Evolutionary conservation across 495 filamentous ascomycete genomes (phyloP), one percentile per base, ranked within the genome.

Genomic region (Echria macrotheca): DNA sequence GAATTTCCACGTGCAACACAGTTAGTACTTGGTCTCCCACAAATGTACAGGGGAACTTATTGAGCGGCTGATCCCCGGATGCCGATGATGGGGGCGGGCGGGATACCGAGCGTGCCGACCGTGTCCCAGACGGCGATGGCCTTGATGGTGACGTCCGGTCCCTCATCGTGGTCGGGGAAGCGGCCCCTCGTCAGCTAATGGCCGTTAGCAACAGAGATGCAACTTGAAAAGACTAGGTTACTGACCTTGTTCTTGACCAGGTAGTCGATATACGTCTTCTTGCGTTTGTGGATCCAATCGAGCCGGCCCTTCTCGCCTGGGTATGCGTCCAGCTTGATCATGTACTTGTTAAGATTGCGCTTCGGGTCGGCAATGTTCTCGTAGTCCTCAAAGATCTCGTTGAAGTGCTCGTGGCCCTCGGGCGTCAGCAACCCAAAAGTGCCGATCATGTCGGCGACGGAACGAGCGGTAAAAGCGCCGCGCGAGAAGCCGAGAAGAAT

Each of bases 71-170:
- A 62, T 4, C 60, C 60, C 1, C 59, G 50, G 8, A 65, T 36
- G 7, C 65, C 63, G 31, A 68, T 52, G 1, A 66, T 42, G n/a
- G 62, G 57, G 11, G 65, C 58, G 3, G 60, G 61, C 4, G 65
- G 67, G n/a, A 65, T 57, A 0, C 63, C 65, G 5, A 68, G 41
- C 2, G 55, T 59, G 19, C 66, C 65, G 0, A 69, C 66, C 4
- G 64, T 68, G 33, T 69, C 66, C 60, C 60, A 69, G 5, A 69
- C 66, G 43, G 53, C 63, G n/a, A 67, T 51, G 0, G 66, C 66
- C 42, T 67, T 67, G 49, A 69, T 64, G 8, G 14, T 65, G 28
- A 67, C 60, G 31, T 57, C n/a, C n/a, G n/a, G n/a, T n/a, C n/a
- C n/a, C n/a, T n/a, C n/a, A n/a, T n/a, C n/a, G n/a, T n/a, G n/a